phyloP scores from a whole-genome alignment of 768 basidiomycete species.

The Lanmaoa rubissima region DNA sequence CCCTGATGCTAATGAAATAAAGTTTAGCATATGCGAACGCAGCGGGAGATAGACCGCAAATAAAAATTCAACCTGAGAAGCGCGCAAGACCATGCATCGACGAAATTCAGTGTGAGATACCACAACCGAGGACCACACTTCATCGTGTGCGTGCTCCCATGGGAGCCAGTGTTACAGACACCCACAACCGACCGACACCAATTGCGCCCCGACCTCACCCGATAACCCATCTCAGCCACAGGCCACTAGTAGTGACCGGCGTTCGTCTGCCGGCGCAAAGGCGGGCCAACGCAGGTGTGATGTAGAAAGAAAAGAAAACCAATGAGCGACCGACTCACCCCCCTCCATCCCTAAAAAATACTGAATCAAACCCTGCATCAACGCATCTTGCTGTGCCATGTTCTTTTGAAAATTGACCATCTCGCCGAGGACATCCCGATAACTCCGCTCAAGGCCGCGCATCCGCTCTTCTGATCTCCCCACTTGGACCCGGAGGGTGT shows the following conservation, averaged over 20 bases:
- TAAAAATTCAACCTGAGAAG: neutral
- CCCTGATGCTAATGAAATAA: conserved; percentile 6
- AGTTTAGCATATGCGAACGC: conserved; percentile 6
- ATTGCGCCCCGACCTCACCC: neutral
- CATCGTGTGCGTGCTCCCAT: neutral
- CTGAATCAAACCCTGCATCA: conserved; percentile 79
- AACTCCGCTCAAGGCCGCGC: conserved; percentile 57
- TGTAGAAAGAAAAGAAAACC: neutral
- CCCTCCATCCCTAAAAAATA: conserved; percentile 76
- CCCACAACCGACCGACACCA: neutral
- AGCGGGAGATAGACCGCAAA: neutral
- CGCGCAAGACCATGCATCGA: neutral
- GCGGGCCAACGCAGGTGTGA: neutral
- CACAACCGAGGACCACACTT: neutral
- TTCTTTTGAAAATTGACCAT: conserved; percentile 71
- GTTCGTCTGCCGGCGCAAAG: neutral
- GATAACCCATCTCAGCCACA: neutral
- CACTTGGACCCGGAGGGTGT: conserved; percentile 30
- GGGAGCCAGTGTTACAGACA: too few species aligned
- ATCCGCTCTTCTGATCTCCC: conserved; percentile 49
- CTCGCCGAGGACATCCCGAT: conserved; percentile 67
- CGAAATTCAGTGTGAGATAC: neutral
- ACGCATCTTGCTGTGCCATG: conserved; percentile 80
- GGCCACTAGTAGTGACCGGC: neutral
- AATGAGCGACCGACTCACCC: conserved; percentile 39